Evolutionary conservation across 805 yeast genomes (phyloP).

Genomic region (Metschnikowia sp.): DNA sequence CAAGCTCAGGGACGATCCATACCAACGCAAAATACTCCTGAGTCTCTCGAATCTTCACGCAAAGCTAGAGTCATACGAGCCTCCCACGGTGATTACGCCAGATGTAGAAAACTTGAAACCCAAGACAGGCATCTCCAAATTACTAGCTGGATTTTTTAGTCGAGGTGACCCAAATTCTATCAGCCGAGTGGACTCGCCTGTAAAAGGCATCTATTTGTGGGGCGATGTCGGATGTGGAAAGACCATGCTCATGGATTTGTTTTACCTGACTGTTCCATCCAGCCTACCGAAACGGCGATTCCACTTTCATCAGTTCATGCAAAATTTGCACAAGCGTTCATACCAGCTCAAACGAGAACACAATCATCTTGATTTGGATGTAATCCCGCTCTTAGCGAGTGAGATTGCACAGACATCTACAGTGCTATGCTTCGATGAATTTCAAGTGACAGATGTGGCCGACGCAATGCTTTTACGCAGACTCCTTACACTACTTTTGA

Average conservation of each 20-base stretch:
- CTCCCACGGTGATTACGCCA: conserved; percentile 59
- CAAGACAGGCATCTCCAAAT: conserved; percentile 39
- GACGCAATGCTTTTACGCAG: conserved; percentile 95
- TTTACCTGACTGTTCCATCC: conserved; percentile 76
- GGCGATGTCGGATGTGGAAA: conserved; percentile 99
- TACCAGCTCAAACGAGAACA: conserved; percentile 69
- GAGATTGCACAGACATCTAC: conserved; percentile 76
- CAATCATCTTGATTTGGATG: conserved; percentile 59
- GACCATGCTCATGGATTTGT: conserved; percentile 96
- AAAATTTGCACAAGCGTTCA: conserved; percentile 79
- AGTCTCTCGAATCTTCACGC: conserved; percentile 59
- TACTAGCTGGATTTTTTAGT: conserved; percentile 22
- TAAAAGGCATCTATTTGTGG: conserved; percentile 83
- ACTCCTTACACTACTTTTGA: conserved; percentile 60
- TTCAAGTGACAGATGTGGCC: conserved; percentile 97
- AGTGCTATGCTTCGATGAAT: conserved; percentile 91
- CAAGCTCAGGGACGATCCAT: conserved; percentile 64
- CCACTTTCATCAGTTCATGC: conserved; percentile 98
- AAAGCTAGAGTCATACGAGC: conserved; percentile 51
- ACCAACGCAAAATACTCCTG: conserved; percentile 71
- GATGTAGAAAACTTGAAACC: conserved; percentile 50
- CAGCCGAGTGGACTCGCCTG: conserved; percentile 6
- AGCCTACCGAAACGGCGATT: conserved; percentile 76
- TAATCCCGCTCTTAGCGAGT: conserved; percentile 78
- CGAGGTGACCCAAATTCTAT: neutral